Base-by-base conservation (phyloP, 768 basidiomycete genomes). In the Infundibulicybe gibba region DNA sequence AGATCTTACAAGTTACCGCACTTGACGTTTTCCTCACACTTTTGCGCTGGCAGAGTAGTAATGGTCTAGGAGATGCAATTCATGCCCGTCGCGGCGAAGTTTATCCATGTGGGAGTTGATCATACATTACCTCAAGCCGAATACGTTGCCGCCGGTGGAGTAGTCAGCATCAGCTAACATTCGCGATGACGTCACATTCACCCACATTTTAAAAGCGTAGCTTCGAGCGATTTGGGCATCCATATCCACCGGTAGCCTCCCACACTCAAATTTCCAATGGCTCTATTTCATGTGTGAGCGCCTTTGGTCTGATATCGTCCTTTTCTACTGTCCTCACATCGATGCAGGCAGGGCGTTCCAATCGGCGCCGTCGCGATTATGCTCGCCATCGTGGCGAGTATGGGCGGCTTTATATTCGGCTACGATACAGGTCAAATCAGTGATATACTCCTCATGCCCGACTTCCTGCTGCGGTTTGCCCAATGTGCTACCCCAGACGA, bases 371-470 rank as follows among this genome's bases (percentile, higher is more conserved):
- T 78, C 34, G 75, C 85, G 48, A 77, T 88, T 61, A 74, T 79
- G 68, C 66, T 87, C 42, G 85, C 85, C 54, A 56, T 85, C 47
- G 61, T 89, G 32, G 81, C 85, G 32, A 80, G 77, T 43, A 85
- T 87, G 74, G 86, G 85, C 47, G 85, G 86, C 40, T 80, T 80
- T 62, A 80, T 81, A 50, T 81, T 80, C 46, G 79, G 78, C 45
- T 85, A 85, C 53, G 83, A 87, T 61, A 87, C 84, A 11, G 86
- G 86, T 19, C 87, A 89, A 61, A 89, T 90, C 51, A 81, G 81
- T 43, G 84, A 85, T 59, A 85, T 90, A 54, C 67, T 87, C 20
- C 66, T 87, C 62, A 87, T 89, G 84, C 59, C 74, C 10, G 81
- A 86, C 63, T 87, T 87, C 61, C 65, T 75, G 32, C 64, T 70